Conservation (phyloP, 1,284 basidiomycete genomes). For the Heterobasidion irregulare region DNA sequence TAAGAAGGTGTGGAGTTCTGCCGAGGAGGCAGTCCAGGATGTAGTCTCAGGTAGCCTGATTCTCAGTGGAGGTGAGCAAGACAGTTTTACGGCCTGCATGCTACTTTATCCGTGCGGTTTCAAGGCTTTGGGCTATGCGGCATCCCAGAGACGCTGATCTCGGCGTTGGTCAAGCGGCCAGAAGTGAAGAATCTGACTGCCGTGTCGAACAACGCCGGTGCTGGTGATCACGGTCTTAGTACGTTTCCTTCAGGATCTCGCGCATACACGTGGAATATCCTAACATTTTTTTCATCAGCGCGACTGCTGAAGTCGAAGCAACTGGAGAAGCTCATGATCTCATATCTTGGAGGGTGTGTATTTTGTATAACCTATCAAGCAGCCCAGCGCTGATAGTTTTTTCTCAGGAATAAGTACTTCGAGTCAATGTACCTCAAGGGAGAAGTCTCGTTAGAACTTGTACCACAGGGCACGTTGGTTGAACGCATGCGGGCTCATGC, state of each 20-base stretch:
- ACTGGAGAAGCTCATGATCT: constrained; percentile 76
- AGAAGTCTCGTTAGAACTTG: constrained; percentile 77
- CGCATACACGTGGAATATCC: not conserved
- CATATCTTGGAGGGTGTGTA: constrained; percentile 76
- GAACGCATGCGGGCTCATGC: constrained; percentile 89
- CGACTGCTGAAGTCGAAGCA: constrained; percentile 71
- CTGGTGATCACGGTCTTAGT: constrained; percentile 74
- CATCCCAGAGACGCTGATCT: constrained; percentile 78
- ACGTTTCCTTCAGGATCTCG: constrained; percentile 13
- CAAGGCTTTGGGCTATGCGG: constrained; percentile 76
- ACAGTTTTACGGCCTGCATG: not conserved
- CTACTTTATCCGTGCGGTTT: not conserved
- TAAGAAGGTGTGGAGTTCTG: constrained; percentile 75
- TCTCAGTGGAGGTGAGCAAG: constrained; percentile 66
- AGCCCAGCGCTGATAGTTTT: not conserved
- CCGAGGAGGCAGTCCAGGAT: constrained; percentile 76
- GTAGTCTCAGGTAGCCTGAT: constrained; percentile 74
- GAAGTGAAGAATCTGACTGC: constrained; percentile 71
- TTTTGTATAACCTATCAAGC: constrained; percentile 1
- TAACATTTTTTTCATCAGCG: constrained; percentile 32
- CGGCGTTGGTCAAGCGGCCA: constrained; percentile 62
- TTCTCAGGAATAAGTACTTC: constrained; percentile 62
- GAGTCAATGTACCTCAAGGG: constrained; percentile 76
- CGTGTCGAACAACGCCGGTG: constrained; percentile 89
- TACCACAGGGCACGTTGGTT: constrained; percentile 85